These are phyloP conservation scores for Ganoderma resinaceum DNA, from an alignment of 1,284 basidiomycete genomes.

Conservation along the genomic window DNA sequence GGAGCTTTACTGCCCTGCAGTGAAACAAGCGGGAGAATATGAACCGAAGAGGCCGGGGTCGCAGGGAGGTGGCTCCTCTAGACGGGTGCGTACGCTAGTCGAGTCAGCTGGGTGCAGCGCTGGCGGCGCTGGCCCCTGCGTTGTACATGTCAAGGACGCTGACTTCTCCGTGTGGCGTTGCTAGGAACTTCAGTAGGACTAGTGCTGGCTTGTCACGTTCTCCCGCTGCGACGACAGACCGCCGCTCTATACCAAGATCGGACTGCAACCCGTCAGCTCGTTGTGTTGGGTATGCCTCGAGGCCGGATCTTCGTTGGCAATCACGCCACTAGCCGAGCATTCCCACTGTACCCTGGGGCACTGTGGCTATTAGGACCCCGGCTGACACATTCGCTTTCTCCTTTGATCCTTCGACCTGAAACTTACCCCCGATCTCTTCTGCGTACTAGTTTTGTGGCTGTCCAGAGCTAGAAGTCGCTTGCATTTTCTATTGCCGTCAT, in stretches of 20 bases:
- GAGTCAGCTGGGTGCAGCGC: neutral
- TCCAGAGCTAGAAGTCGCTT: neutral
- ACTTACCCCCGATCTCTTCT: neutral
- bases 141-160: neutral
- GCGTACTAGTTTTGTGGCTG: neutral
- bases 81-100: neutral
- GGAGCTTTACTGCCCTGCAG: constrained; percentile 5
- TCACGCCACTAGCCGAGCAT: neutral
- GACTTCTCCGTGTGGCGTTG: neutral
- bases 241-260: neutral
- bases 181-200: neutral
- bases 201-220: neutral
- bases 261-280: neutral
- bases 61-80: neutral
- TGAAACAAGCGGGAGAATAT: neutral
- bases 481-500: no score
- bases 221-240: neutral
- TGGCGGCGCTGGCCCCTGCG: neutral
- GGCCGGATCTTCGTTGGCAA: neutral
- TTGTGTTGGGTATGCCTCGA: neutral
- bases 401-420: neutral
- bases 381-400: neutral
- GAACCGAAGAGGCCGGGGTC: neutral
- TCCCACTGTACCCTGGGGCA: neutral
- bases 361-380: neutral